Conservation (phyloP, 768 basidiomycete species). For the Pisolithus marmoratus region DNA sequence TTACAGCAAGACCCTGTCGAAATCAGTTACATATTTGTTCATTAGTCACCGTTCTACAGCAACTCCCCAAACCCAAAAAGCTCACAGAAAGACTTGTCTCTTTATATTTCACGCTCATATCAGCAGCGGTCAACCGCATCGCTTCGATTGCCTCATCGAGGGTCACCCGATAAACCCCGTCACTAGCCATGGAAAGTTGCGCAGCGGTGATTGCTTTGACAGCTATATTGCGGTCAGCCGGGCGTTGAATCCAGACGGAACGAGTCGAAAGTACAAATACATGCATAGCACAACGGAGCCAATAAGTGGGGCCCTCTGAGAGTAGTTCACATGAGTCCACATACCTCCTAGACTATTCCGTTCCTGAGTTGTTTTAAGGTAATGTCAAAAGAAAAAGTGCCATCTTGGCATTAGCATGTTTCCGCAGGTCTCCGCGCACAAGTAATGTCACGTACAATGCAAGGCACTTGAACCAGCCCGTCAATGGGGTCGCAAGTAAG, state of each 20-base stretch:
- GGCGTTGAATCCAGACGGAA: not conserved
- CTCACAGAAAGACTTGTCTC: conserved; percentile 78
- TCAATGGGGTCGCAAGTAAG: conserved; percentile 94
- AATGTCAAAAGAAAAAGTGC: not conserved
- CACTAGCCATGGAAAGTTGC: conserved; percentile 89
- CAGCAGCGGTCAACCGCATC: conserved; percentile 87
- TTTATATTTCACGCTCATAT: conserved; percentile 95
- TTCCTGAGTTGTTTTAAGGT: conserved; percentile 40
- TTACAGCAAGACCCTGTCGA: conserved; percentile 53
- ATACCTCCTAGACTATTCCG: conserved; percentile 81
- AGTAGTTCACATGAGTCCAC: conserved; percentile 4
- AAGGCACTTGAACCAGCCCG: conserved; percentile 91
- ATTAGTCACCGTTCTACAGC: not conserved
- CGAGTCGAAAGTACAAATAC: not conserved
- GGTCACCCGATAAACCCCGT: conserved; percentile 80
- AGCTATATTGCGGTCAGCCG: conserved; percentile 38
- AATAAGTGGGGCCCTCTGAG: not conserved
- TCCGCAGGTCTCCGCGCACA: not conserved
- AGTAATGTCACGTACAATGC: conserved; percentile 55
- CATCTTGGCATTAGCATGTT: not conserved
- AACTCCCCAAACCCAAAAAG: not conserved
- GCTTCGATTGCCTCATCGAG: conserved; percentile 95
- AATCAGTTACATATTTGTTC: not conserved
- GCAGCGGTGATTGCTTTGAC: conserved; percentile 93
- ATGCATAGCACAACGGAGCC: not conserved